These are phyloP conservation scores for Macrocystidia cucumis DNA, from an alignment of 1,284 basidiomycete genomes.

Conservation along the genomic window DNA sequence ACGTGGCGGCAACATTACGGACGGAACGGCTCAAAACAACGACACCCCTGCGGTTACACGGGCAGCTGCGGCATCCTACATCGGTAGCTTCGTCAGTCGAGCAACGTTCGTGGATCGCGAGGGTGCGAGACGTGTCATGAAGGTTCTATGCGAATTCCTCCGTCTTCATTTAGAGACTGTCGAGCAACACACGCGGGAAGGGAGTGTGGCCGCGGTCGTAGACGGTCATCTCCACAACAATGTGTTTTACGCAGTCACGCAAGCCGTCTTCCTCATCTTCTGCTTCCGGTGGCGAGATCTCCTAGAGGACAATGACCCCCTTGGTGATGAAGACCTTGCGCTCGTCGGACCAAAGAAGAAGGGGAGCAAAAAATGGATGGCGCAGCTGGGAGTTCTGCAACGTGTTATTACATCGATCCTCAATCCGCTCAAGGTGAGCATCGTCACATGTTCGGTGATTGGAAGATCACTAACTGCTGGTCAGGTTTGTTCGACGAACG, in stretches of 20 bases:
- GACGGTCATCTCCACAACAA: slow-evolving; percentile 58
- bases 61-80: slow-evolving; percentile 86
- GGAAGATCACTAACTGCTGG: slow-evolving; percentile 2
- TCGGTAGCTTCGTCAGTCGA: slow-evolving; percentile 89
- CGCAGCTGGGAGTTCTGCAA: slow-evolving; percentile 75
- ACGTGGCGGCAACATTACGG: slow-evolving; percentile 10
- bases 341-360: slow-evolving; percentile 16
- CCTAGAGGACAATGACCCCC: slow-evolving; percentile 49
- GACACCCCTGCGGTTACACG: slow-evolving; percentile 65
- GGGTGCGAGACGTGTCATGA: slow-evolving; percentile 71
- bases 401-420: slow-evolving; percentile 77
- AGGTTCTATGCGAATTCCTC: slow-evolving; percentile 82
- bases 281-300: slow-evolving; percentile 97
- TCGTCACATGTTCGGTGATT: slow-evolving; percentile 1
- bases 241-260: slow-evolving; percentile 90
- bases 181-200: slow-evolving; percentile 41
- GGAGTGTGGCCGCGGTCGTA: slow-evolving; percentile 20
- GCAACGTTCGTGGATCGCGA: slow-evolving; percentile 81
- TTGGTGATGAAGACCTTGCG: slow-evolving; percentile 44
- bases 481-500: slow-evolving; percentile 85
- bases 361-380: slow-evolving; percentile 72
- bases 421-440: slow-evolving; percentile 81
- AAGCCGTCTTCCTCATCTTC: slow-evolving; percentile 95
- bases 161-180: slow-evolving; percentile 67
- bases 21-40: too few relatives aligned